phyloP scores from a whole-genome alignment of 2,329 filamentous ascomycete genomes.

The Fusarium sp. region DNA sequence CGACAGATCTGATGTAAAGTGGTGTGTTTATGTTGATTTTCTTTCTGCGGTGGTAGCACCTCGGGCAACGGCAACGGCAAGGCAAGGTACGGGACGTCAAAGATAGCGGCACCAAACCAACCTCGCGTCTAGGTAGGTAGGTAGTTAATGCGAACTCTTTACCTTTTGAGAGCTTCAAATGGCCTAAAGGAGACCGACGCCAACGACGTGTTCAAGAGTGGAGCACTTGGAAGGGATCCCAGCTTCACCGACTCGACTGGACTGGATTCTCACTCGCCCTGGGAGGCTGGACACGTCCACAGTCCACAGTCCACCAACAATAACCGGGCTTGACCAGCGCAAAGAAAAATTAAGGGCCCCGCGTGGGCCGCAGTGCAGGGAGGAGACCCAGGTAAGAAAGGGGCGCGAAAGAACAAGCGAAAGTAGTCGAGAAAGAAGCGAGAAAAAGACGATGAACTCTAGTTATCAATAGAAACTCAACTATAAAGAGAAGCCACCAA shows the following conservation, averaged over 20 bases:
- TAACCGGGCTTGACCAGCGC: slow-evolving; percentile 18
- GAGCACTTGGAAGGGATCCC: slow-evolving; percentile 33
- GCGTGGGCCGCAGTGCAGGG: slow-evolving; percentile 28
- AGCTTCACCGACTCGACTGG: slow-evolving; percentile 36
- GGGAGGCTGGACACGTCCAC: slow-evolving; percentile 33
- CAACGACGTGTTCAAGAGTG: slow-evolving; percentile 34
- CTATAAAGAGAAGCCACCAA: neutral
- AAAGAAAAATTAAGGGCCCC: slow-evolving; percentile 33
- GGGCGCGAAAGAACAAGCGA: neutral
- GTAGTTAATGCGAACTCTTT: slow-evolving; percentile 18
- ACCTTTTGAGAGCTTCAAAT: slow-evolving; percentile 36
- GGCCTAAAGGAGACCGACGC: slow-evolving; percentile 35
- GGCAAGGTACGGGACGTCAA: slow-evolving; percentile 6
- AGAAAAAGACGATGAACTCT: neutral
- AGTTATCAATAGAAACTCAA: neutral
- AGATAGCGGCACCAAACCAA: slow-evolving; percentile 30
- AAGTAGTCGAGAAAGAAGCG: neutral
- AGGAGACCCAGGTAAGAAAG: slow-evolving; percentile 12
- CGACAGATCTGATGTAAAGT: neutral
- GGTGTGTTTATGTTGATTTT: slow-evolving; percentile 7
- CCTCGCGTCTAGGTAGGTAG: neutral
- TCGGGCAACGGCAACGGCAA: slow-evolving; percentile 19
- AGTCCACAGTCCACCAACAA: slow-evolving; percentile 5
- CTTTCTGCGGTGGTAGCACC: neutral
- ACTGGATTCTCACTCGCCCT: slow-evolving; percentile 4